A percentile compares a stretch with the other conserved stretches of the same genome.
phyloP scores from a whole-genome alignment of 768 basidiomycete genomes.

The Leucogyrophana mollusca region DNA sequence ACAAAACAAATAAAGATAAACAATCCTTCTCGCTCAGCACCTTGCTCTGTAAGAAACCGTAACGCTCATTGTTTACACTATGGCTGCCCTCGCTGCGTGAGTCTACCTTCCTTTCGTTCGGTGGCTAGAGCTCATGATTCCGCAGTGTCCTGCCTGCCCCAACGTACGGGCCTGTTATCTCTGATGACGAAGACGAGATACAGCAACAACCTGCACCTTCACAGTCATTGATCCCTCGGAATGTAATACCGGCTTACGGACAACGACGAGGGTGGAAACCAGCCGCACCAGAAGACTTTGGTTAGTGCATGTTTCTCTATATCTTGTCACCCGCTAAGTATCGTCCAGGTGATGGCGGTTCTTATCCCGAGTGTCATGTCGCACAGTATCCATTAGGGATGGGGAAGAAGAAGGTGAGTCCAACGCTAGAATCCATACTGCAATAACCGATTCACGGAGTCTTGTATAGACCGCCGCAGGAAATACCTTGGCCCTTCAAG shows the following conservation, averaged over 20 bases:
- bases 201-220: constrained; percentile 26
- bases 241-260: constrained; percentile 78
- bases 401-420: constrained; percentile 87
- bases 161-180: constrained; percentile 45
- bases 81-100: constrained; percentile 78
- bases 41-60: background rate
- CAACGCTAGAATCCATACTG: background rate
- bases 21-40: background rate
- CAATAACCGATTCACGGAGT: constrained; percentile 1
- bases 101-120: constrained; percentile 27
- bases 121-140: constrained; percentile 3
- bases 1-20: constrained; percentile 20
- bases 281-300: constrained; percentile 77
- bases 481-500: constrained; percentile 94
- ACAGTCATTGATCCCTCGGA: constrained; percentile 46
- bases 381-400: constrained; percentile 97
- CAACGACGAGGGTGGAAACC: constrained; percentile 87
- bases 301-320: constrained; percentile 39
- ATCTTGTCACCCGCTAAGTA: constrained; percentile 6
- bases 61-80: constrained; percentile 27
- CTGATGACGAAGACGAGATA: constrained; percentile 63
- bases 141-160: constrained; percentile 71
- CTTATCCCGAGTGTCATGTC: constrained; percentile 93
- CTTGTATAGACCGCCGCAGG: constrained; percentile 74
- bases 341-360: constrained; percentile 71